A percentile compares a stretch with the other conserved stretches of the same genome.
phyloP scores from a whole-genome alignment of 345 rosid genomes.

The Barbarea vulgaris region DNA sequence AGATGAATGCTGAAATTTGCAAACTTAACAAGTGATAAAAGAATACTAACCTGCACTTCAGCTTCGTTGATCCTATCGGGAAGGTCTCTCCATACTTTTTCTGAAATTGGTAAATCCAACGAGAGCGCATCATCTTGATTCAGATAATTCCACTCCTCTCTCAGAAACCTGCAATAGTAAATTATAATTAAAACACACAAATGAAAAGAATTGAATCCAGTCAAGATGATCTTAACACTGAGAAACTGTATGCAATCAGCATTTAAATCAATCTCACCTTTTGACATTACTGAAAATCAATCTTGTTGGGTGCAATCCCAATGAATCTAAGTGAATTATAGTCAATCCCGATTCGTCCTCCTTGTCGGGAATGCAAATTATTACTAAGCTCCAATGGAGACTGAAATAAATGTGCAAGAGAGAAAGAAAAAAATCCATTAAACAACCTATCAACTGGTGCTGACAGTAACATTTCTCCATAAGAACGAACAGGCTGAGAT shows the following conservation, averaged over 20 bases:
- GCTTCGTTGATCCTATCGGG: constrained; percentile 57
- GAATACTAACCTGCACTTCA: constrained; percentile 55
- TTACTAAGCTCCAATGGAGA: constrained; percentile 95
- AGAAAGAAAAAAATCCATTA: not conserved
- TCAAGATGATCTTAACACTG: not conserved
- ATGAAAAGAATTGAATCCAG: not conserved
- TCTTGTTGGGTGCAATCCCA: constrained; percentile 66
- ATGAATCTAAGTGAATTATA: constrained; percentile 85
- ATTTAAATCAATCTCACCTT: constrained; percentile 53
- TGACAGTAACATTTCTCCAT: not conserved
- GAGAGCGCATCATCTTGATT: constrained; percentile 53
- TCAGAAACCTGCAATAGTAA: constrained; percentile 57
- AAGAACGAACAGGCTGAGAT: constrained; percentile 1
- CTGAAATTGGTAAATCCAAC: constrained; percentile 61
- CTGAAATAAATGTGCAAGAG: constrained; percentile 46
- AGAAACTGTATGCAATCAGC: constrained; percentile 7
- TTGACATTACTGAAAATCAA: constrained; percentile 60
- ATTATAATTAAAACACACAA: not conserved
- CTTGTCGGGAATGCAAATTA: constrained; percentile 81
- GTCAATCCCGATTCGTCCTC: constrained; percentile 79
- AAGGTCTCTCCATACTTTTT: constrained; percentile 63
- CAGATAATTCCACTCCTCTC: constrained; percentile 80
- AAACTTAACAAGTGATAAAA: not conserved
- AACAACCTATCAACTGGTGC: not conserved
- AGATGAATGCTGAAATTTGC: not conserved